phyloP scores from a whole-genome alignment of 371 early-diverging fungal species.

The Syncephalastrum contaminatum region DNA sequence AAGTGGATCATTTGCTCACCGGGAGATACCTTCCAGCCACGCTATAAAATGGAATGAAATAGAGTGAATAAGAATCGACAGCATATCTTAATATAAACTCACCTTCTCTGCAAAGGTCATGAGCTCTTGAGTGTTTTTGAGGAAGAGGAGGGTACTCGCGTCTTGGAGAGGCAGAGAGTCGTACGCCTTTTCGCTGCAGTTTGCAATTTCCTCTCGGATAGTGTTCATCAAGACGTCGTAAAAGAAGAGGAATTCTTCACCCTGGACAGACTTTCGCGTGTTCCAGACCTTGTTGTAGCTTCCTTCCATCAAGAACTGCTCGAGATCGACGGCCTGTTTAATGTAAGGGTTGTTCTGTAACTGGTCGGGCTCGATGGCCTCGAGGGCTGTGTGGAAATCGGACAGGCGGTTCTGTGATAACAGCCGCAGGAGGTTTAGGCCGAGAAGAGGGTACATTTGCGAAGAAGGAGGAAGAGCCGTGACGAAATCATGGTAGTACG shows the following conservation, averaged over 20 bases:
- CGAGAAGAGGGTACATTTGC: constrained; percentile 84
- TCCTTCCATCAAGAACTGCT: constrained; percentile 95
- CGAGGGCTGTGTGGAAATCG: constrained; percentile 94
- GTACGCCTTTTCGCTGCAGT: constrained; percentile 93
- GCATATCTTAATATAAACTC: not conserved
- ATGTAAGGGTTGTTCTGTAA: constrained; percentile 80
- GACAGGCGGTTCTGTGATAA: constrained; percentile 92
- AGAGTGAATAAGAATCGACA: not conserved
- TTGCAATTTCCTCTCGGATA: constrained; percentile 93
- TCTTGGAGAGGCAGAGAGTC: constrained; percentile 80
- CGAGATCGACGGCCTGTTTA: constrained; percentile 87
- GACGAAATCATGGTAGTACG: constrained; percentile 88
- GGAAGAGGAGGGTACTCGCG: constrained; percentile 87
- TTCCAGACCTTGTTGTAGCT: constrained; percentile 96
- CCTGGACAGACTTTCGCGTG: constrained; percentile 82
- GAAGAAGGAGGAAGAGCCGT: constrained; percentile 73
- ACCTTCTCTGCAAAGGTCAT: constrained; percentile 79
- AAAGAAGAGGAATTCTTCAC: constrained; percentile 88
- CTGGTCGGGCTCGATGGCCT: constrained; percentile 83
- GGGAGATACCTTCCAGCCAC: constrained; percentile 84
- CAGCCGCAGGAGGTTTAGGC: constrained; percentile 88
- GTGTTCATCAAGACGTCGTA: constrained; percentile 92
- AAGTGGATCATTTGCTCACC: constrained; percentile 82
- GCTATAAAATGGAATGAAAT: constrained; percentile 34
- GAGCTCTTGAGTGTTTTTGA: constrained; percentile 76